Percentiles rank a stretch among this genome's conserved stretches.
Conservation (phyloP, 163 green algal species). For the Prototheca cutis region DNA sequence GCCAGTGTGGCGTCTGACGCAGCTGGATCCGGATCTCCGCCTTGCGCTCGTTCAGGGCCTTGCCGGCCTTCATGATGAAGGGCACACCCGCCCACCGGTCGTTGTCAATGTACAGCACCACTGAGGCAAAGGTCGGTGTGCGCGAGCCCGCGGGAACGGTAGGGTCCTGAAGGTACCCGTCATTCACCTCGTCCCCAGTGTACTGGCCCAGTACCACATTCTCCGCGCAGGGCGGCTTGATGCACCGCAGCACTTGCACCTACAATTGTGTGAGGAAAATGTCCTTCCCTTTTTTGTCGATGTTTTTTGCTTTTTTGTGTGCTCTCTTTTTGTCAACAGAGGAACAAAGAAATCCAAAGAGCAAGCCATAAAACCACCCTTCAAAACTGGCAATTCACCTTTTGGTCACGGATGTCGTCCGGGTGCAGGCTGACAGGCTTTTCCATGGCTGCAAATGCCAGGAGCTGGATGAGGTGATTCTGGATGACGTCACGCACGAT, state of each 20-base stretch:
- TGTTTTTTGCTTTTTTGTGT: too few species aligned
- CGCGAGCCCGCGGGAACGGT: slow-evolving; percentile 67
- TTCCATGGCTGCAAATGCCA: slow-evolving; percentile 93
- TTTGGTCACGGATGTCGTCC: slow-evolving; percentile 96
- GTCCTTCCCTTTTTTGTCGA: too few species aligned
- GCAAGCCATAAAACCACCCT: too few species aligned
- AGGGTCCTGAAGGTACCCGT: slow-evolving; percentile 82
- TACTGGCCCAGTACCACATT: slow-evolving; percentile 92
- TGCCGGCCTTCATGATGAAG: slow-evolving; percentile 94
- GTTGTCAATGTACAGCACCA: slow-evolving; percentile 79
- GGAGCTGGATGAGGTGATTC: slow-evolving; percentile 89
- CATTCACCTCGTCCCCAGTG: slow-evolving; percentile 33
- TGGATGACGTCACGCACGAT: slow-evolving; percentile 97
- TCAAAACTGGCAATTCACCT: too few species aligned
- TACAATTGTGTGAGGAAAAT: too few species aligned
- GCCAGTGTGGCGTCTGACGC: slow-evolving; percentile 27
- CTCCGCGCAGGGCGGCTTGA: slow-evolving; percentile 42
- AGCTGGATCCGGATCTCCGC: slow-evolving; percentile 86
- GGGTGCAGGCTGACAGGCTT: slow-evolving; percentile 69
- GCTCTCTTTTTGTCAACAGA: too few species aligned
- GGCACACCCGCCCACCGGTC: slow-evolving; percentile 89
- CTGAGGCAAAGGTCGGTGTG: slow-evolving; percentile 77
- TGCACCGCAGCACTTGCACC: slow-evolving; percentile 63
- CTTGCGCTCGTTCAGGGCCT: slow-evolving; percentile 75
- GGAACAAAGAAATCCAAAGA: too few species aligned